These are phyloP conservation scores for Claviceps digitariae DNA, from an alignment of 2,329 filamentous ascomycete species.

Conservation along the genomic window DNA sequence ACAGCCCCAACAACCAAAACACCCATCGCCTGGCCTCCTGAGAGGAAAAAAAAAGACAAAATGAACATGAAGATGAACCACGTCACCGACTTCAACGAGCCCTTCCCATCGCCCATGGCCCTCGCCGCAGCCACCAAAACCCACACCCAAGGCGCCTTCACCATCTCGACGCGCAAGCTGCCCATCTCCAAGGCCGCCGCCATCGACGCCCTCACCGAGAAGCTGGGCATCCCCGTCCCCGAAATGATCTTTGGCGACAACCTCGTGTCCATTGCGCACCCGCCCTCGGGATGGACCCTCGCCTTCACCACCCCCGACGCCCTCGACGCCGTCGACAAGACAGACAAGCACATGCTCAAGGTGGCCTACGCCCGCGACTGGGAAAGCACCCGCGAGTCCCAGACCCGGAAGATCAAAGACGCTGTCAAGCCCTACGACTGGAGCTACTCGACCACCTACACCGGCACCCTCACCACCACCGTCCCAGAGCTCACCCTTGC, in stretches of 20 bases:
- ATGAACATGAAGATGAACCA: slow-evolving; percentile 23
- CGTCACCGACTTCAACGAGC: slow-evolving; percentile 30
- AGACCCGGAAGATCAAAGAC: slow-evolving; percentile 78
- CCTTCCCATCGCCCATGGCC: slow-evolving; percentile 38
- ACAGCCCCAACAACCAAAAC: too few relatives aligned
- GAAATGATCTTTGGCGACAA: slow-evolving; percentile 99
- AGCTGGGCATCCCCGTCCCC: slow-evolving; percentile 73
- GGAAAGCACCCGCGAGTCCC: slow-evolving; percentile 54
- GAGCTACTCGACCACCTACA: slow-evolving; percentile 88
- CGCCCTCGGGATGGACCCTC: slow-evolving; percentile 62
- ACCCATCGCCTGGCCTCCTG: too few relatives aligned
- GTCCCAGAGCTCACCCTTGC: slow-evolving; percentile 6
- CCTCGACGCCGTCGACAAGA: slow-evolving; percentile 87
- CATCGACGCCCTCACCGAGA: slow-evolving; percentile 71
- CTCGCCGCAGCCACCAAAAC: slow-evolving; percentile 40
- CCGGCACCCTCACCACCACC: slow-evolving; percentile 40
- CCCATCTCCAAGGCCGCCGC: slow-evolving; percentile 87
- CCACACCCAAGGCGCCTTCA: slow-evolving; percentile 52
- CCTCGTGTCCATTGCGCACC: slow-evolving; percentile 59
- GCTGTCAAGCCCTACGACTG: slow-evolving; percentile 95
- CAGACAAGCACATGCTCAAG: slow-evolving; percentile 76
- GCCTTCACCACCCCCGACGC: slow-evolving; percentile 78
- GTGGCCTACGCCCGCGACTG: slow-evolving; percentile 88
- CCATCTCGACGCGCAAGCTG: slow-evolving; percentile 71
- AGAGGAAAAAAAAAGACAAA: neutral